Conservation (phyloP, 208 protist genomes). For the Blechomonas ayalai region DNA sequence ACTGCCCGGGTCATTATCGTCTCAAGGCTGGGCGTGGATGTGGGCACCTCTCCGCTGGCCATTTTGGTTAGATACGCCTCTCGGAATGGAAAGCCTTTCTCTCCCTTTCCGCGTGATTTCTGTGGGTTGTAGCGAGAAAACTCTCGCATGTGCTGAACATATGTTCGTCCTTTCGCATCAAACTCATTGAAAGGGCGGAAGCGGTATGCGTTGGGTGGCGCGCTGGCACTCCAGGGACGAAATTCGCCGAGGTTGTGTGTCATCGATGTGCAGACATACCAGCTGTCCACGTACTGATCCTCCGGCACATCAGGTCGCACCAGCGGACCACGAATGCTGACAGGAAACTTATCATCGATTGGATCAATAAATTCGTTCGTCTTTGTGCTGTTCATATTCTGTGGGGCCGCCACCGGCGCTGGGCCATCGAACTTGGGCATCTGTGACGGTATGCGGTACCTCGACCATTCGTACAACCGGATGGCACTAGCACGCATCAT, state of each 20-base stretch:
- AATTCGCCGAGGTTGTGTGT: constrained; percentile 83
- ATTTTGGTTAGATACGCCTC: constrained; percentile 83
- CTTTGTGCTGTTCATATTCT: constrained; percentile 90
- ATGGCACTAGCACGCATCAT: constrained; percentile 35
- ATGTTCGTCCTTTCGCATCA: constrained; percentile 76
- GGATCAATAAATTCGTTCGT: constrained; percentile 88
- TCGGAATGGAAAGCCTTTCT: constrained; percentile 72
- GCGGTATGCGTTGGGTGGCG: constrained; percentile 73
- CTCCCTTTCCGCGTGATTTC: constrained; percentile 43
- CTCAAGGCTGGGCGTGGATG: constrained; percentile 30
- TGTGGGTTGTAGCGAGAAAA: constrained; percentile 37
- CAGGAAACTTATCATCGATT: constrained; percentile 85
- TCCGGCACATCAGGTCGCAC: constrained; percentile 78
- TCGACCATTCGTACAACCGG: constrained; percentile 72
- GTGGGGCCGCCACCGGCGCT: constrained; percentile 71
- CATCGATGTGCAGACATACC: constrained; percentile 87
- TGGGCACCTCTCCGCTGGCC: constrained; percentile 10
- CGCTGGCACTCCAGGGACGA: constrained; percentile 75
- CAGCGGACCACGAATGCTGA: constrained; percentile 71
- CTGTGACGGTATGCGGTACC: constrained; percentile 76
- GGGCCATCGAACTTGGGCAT: constrained; percentile 85
- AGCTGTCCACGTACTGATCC: constrained; percentile 88
- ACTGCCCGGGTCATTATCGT: constrained; percentile 72
- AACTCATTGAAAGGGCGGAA: constrained; percentile 86
- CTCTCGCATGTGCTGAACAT: constrained; percentile 68